phyloP scores from a whole-genome alignment of 176 grass and related monocot genomes.

The Musa acuminata region DNA sequence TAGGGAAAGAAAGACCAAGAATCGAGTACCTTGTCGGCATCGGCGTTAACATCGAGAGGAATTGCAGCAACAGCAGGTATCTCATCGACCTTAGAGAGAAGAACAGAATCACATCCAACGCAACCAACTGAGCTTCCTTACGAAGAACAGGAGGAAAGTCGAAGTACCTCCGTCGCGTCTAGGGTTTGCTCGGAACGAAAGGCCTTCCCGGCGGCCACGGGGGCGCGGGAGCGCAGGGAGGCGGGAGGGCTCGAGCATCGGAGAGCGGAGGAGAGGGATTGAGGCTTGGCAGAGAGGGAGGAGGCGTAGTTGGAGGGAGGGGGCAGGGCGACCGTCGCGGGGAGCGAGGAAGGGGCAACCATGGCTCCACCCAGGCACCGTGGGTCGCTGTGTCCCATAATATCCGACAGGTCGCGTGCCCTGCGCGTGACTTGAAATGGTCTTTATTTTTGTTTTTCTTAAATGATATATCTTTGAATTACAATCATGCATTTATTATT shows the following conservation, averaged over 20 bases:
- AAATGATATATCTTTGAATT: no score
- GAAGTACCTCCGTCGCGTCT: slow-evolving; percentile 6
- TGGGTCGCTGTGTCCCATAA: not conserved
- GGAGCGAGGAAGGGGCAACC: slow-evolving; percentile 21
- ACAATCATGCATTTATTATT: no score
- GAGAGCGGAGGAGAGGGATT: slow-evolving; percentile 7
- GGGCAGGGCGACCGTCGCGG: slow-evolving; percentile 11
- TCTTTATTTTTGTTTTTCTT: no score
- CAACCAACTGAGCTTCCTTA: not conserved
- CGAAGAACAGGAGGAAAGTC: not conserved
- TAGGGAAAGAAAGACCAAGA: not conserved
- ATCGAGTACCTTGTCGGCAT: not conserved
- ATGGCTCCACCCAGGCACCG: not conserved
- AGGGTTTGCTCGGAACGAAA: not conserved
- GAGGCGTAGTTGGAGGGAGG: slow-evolving; percentile 3
- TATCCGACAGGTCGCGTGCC: not conserved
- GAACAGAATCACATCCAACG: not conserved
- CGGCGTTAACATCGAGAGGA: not conserved
- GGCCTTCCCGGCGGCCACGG: not conserved
- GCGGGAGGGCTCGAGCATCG: not conserved
- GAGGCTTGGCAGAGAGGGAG: not conserved
- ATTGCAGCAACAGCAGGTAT: not conserved
- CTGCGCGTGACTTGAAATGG: no score
- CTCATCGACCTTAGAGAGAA: not conserved
- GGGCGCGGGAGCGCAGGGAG: slow-evolving; percentile 1